Evolutionary conservation across 2,329 filamentous ascomycete species (phyloP), one percentile per base, ranked within the genome.

Genomic region (Teratosphaeria zuluensis): DNA sequence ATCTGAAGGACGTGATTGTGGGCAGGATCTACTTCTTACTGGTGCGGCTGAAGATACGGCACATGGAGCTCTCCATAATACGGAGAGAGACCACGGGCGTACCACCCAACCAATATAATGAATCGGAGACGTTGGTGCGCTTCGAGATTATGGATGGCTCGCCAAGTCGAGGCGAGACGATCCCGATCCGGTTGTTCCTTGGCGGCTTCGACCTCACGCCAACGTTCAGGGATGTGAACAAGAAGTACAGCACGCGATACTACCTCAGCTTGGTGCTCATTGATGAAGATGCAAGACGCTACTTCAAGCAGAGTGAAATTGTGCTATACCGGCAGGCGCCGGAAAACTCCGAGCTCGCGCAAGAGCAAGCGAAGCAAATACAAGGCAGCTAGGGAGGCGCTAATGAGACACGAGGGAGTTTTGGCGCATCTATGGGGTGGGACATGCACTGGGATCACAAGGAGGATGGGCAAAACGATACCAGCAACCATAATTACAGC

Each of bases 71-170:
- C 63, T 96, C 90, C 65, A 99, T 99, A 69, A 99, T 99, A 73
- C 84, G 95, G 65, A 82, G 95, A 67, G 94, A 99, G 77, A 99
- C 94, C 2, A 99, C 94, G 0, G 94, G 95, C 58, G 90, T 91
- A 4, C 90, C 94, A 24, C 94, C 94, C 6, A 99, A 99, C 73
- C 95, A 99, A 76, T 99, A 99, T 78, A 99, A 99, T 73, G 95
- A 99, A 79, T 97, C 92, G 76, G 94, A 99, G 77, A 99, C 94
- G 2, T 78, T 99, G 67, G 94, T 99, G 59, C 85, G 95, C 64
- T 99, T 99, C 69, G 94, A 99, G 87, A 99, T 99, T 72, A 99
- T 99, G 94, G 94, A 99, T 73, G 94, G 94, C 61, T 97, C 92
- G n/a, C 94, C 94, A 35, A 96, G 92, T 56, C 83, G 94, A 79